These are phyloP conservation scores for Brassica rapa DNA, from an alignment of 345 rosid species.

Conservation along the genomic window DNA sequence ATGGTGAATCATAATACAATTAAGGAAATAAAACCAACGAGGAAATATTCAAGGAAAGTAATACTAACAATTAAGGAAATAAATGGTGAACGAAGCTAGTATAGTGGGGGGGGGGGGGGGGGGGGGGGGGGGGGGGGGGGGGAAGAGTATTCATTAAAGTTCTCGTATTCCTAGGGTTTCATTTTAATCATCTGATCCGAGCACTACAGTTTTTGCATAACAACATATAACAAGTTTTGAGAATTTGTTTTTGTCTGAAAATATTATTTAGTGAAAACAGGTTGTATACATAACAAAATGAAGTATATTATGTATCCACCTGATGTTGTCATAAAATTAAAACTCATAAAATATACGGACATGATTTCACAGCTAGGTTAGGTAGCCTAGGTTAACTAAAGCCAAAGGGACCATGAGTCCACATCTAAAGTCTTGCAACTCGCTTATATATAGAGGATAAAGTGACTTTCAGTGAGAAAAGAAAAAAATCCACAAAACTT, in stretches of 20 bases:
- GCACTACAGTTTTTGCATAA: background rate
- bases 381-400: background rate
- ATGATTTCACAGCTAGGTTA: background rate
- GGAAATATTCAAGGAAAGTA: background rate
- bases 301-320: background rate
- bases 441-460: background rate
- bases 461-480: background rate
- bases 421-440: background rate
- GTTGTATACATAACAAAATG: background rate
- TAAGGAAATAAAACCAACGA: too few relatives aligned
- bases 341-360: background rate
- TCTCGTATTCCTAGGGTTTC: background rate
- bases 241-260: background rate
- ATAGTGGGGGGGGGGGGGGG: background rate
- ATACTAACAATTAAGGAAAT: background rate
- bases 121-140: background rate
- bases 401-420: background rate
- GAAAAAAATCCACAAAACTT: constrained; percentile 11
- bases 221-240: background rate
- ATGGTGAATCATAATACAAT: background rate
- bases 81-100: background rate
- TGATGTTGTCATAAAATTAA: background rate
- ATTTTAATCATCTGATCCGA: background rate
- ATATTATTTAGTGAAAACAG: background rate
- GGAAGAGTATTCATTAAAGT: background rate